phyloP scores from a whole-genome alignment of 2,329 filamentous ascomycete genomes.

The Scleromitrula shiraiana region DNA sequence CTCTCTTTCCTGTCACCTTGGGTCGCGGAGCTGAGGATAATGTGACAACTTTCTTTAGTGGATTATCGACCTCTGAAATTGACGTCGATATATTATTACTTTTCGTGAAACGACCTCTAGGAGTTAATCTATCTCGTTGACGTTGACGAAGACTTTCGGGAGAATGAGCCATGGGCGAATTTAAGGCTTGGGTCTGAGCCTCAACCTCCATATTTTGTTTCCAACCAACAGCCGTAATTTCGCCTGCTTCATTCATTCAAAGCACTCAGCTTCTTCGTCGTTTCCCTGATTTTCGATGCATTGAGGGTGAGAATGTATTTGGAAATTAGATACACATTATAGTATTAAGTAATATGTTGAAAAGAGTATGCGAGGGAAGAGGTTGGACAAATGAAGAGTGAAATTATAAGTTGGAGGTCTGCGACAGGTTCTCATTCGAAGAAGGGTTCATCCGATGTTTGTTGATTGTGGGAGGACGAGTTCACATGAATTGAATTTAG shows the following conservation, averaged over 20 bases:
- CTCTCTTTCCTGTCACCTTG: constrained; percentile 17
- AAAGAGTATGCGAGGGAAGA: background rate
- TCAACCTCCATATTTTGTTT: constrained; percentile 8
- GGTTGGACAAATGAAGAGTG: background rate
- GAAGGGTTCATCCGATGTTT: constrained; percentile 1
- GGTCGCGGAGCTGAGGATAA: constrained; percentile 21
- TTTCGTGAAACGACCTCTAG: constrained; percentile 25
- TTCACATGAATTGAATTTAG: background rate
- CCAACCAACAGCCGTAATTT: constrained; percentile 3
- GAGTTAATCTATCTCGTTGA: constrained; percentile 29
- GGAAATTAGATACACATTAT: background rate
- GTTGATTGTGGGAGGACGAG: background rate
- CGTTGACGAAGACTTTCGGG: constrained; percentile 29
- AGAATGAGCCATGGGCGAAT: constrained; percentile 13
- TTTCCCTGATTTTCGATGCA: constrained; percentile 21
- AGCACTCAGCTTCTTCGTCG: constrained; percentile 13
- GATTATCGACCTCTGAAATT: constrained; percentile 18
- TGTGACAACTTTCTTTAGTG: constrained; percentile 15
- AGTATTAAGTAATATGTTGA: background rate
- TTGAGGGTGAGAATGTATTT: constrained; percentile 11
- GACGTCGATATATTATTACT: constrained; percentile 17
- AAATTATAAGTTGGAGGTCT: background rate
- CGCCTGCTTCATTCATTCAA: constrained; percentile 9
- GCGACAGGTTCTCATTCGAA: constrained; percentile 5
- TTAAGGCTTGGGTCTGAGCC: constrained; percentile 7